Conservation (phyloP, 2,329 filamentous ascomycete species). For the Apiospora arundinis region DNA sequence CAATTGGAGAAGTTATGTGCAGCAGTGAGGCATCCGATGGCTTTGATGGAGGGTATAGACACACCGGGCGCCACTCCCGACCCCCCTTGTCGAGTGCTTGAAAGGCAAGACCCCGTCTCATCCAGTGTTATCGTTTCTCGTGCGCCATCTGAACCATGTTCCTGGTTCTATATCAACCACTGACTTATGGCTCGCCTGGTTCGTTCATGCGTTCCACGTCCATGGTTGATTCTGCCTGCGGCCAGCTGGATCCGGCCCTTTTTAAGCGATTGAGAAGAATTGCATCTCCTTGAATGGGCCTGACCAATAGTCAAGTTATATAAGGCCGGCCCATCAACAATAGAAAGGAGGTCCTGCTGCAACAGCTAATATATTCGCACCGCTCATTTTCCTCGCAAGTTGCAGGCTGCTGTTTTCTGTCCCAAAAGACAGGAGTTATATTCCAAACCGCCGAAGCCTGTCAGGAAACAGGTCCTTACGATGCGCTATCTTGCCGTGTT, state of each 20-base stretch:
- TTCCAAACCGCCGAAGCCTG: background rate
- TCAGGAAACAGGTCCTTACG: background rate
- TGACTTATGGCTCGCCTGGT: background rate
- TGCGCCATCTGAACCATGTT: constrained; percentile 14
- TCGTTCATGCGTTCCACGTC: background rate
- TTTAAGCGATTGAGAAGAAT: background rate
- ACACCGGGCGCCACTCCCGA: background rate
- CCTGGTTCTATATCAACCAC: constrained; percentile 1
- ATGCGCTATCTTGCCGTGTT: background rate
- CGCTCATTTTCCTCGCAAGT: background rate
- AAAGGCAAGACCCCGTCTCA: constrained; percentile 3
- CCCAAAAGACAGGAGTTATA: background rate
- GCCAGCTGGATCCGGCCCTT: constrained; percentile 5
- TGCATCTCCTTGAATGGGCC: background rate
- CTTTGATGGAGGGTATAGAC: background rate
- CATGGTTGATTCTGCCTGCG: background rate
- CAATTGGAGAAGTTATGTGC: background rate
- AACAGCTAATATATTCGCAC: background rate
- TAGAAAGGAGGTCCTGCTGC: background rate
- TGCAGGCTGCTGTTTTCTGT: background rate
- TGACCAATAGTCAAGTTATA: background rate
- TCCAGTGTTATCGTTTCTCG: background rate
- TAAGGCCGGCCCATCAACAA: no score
- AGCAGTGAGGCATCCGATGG: constrained; percentile 6
- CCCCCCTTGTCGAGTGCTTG: constrained; percentile 4